Base-by-base conservation (phyloP, 495 filamentous ascomycete species). In the Cercophora samala region DNA sequence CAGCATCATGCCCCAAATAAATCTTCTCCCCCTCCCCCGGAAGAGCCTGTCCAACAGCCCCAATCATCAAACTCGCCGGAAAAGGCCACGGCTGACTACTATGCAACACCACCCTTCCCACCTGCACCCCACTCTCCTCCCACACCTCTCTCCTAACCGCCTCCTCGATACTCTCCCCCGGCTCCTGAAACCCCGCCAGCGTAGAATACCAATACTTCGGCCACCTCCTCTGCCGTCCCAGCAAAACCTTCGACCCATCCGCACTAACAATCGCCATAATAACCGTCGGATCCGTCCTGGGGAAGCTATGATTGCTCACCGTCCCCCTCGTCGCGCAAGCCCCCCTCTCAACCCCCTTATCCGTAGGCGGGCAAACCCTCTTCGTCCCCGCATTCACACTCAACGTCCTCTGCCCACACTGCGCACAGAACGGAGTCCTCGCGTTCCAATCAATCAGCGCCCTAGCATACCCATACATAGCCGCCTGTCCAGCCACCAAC, bases 91-190 rank as follows among this genome's bases (percentile, higher is more conserved):
- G 95, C 80, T 99, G 95, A 64, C 93, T 93, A 23, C 88, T 91
- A 73, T 99, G 94, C 64, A 99, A 89, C 0, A 97, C 86, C 18
- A 99, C 96, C 1, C 94, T 85, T 8, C 92, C 93, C 2, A 97
- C 85, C 8, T 79, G 83, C 18, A 98, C 91, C 3, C 95, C 95
- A 54, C 89, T 86, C 76, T 99, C 95, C 74, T 99, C 95, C 92
- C 93, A 98, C 1, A 97, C 93, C 78, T 99, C 96, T 61, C 95
- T 84, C 0, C 96, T 87, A 1, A 98, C 94, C 5, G 95, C 93
- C 77, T 97, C 96, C 74, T 98, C 96, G 65, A 98, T 89, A 11
- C 87, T 91, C 82, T 99, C 95, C 1, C 90, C 96, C 6, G 95
- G 95, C 77, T 99, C 95, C 66, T 93, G 88, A 78, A 99, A 99